Evolutionary conservation across 306 rosid genomes (phyloP), one percentile per base, ranked within the genome.

Genomic region (Castanea crenata): DNA sequence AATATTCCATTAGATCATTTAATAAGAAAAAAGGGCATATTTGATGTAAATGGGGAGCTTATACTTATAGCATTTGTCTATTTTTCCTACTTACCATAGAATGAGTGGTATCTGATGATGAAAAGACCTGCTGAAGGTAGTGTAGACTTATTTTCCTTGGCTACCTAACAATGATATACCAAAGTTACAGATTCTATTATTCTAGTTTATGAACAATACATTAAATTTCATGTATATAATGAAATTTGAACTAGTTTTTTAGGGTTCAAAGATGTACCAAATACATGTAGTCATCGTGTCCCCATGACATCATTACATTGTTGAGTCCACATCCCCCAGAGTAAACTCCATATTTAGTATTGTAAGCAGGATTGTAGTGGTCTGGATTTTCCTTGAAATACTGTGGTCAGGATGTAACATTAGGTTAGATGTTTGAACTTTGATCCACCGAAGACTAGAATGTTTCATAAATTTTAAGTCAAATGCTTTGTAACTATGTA

Each of bases 281-380:
- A 67, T 91, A 91, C 98, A 93, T 91, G 79, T 93, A 93, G 73
- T 93, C 98, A 77, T 90, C 98, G 20, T 93, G 97, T 59, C 98
- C 98, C 97, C 95, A 93, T 18, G 98, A 93, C 97, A 91, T 91
- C 89, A 91, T 34, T 13, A 91, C 93, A 34, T 88, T 93, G 86
- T 87, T 64, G 21, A 93, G 96, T 67, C 98, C 96, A 79, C 97
- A 88, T 65, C 84, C 86, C 77, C 88, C 87, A 1, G 89, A 80
- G 86, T 93, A 93, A 73, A 85, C 87, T 23, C 98, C 98, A 82
- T 71, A 82, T 78, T 78, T 88, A 54, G 97, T 88, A 78, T 88
- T 89, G 86, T 85, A 88, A 32, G 86, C 73, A 73, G 92, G 79
- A 73, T 86, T 80, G 76, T 83, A 21, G 61, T 80, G 76, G 79